Evolutionary conservation across 73 alveolate species (phyloP).

Genomic region (Strombidium stylifer): DNA sequence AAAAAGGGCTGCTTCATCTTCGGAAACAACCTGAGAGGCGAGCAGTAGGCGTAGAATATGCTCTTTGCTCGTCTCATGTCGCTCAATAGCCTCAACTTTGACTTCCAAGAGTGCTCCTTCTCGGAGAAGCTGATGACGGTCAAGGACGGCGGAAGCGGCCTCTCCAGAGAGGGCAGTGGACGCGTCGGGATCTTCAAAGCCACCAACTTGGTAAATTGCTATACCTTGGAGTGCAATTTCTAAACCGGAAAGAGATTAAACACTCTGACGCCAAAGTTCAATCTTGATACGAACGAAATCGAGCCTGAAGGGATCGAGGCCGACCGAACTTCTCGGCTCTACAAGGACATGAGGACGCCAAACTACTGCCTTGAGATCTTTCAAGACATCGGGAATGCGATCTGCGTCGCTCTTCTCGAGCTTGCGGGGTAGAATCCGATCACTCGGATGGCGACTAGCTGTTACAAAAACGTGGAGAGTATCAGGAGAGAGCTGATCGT

Average conservation of each 20-base stretch:
- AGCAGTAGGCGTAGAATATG: conserved; percentile 62
- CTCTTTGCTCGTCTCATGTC: conserved; percentile 25
- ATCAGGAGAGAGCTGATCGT: conserved; percentile 31
- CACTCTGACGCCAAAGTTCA: neutral
- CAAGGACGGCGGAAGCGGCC: conserved; percentile 79
- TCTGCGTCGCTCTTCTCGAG: conserved; percentile 34
- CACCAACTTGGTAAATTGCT: conserved; percentile 65
- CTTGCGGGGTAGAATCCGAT: conserved; percentile 10
- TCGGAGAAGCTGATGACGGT: conserved; percentile 76
- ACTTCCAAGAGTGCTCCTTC: conserved; percentile 6
- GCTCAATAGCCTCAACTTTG: neutral
- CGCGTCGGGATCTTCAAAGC: conserved; percentile 64
- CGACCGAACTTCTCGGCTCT: neutral
- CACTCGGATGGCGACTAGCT: conserved; percentile 39
- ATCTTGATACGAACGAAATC: neutral
- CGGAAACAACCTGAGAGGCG: conserved; percentile 78
- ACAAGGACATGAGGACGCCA: neutral
- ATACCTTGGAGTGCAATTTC: conserved; percentile 93
- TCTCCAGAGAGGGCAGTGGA: conserved; percentile 91
- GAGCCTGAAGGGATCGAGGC: neutral
- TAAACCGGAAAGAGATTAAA: conserved; percentile 55
- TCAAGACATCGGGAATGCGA: conserved; percentile 52
- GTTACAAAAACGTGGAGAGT: conserved; percentile 32
- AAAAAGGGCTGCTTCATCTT: conserved; percentile 85
- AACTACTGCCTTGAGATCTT: conserved; percentile 3